Percentiles rank a stretch among this genome's conserved stretches.
Evolutionary conservation across 345 rosid genomes (phyloP).

Genomic region (Geranium rotundifolium): DNA sequence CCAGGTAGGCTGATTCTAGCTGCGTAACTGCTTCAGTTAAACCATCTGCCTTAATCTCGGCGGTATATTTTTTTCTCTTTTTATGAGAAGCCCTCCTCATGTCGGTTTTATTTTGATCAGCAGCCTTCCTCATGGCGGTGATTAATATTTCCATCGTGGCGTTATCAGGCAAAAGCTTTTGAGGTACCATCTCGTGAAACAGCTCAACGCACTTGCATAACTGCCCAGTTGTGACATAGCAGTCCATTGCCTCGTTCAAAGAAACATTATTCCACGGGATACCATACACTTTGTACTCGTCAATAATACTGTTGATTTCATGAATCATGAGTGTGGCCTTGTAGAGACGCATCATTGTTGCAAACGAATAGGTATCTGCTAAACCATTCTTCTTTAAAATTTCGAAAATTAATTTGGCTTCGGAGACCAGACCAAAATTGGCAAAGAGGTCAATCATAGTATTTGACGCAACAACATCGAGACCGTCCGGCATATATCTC

Average conservation of each 20-base stretch:
- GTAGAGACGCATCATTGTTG: conserved; percentile 73
- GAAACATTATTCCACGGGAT: conserved; percentile 47
- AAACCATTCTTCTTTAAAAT: conserved; percentile 40
- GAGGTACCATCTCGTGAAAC: conserved; percentile 57
- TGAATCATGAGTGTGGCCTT: conserved; percentile 81
- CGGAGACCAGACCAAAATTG: conserved; percentile 64
- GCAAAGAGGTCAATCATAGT: conserved; percentile 67
- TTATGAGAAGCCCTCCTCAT: too few relatives aligned
- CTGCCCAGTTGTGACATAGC: conserved; percentile 59
- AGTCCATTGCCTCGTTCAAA: conserved; percentile 64
- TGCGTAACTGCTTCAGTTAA: conserved; percentile 65
- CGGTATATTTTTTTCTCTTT: conserved; percentile 9
- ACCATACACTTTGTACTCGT: conserved; percentile 71
- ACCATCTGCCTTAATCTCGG: conserved; percentile 59
- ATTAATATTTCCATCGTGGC: conserved; percentile 56
- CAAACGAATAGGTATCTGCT: conserved; percentile 62
- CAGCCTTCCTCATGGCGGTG: conserved; percentile 60
- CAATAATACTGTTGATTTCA: conserved; percentile 67
- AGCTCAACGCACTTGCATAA: conserved; percentile 57
- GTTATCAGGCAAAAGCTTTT: conserved; percentile 48
- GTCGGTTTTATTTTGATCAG: conserved; percentile 50
- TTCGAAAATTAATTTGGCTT: conserved; percentile 55
- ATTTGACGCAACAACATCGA: conserved; percentile 67
- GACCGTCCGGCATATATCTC: conserved; percentile 50
- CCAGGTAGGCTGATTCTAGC: conserved; percentile 50